These are phyloP conservation scores for Leishmania aethiopica DNA, from an alignment of 208 protist genomes.

Conservation along the genomic window DNA sequence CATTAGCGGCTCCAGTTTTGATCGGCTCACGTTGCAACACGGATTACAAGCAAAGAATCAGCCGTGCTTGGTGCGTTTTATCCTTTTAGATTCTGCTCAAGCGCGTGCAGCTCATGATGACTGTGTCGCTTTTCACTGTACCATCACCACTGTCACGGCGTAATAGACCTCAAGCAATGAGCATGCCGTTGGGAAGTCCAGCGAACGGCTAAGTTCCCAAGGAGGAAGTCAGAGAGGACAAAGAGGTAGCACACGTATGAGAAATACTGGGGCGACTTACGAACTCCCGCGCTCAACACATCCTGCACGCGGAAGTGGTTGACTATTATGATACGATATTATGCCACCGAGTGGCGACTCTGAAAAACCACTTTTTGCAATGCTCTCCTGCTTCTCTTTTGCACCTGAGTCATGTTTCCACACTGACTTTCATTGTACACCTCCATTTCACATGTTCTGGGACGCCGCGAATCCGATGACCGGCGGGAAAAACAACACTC, in stretches of 20 bases:
- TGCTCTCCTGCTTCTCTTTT: neutral
- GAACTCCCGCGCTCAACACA: neutral
- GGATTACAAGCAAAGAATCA: neutral
- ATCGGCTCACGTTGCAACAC: neutral
- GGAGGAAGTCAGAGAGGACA: neutral
- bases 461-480: neutral
- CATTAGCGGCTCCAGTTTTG: neutral
- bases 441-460: neutral
- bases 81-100: conserved; percentile 12
- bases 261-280: neutral
- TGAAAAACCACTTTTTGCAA: neutral
- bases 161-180: neutral
- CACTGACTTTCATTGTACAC: neutral
- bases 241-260: neutral
- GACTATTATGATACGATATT: neutral
- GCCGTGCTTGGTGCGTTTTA: neutral
- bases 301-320: neutral
- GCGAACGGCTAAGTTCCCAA: neutral
- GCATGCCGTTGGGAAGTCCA: neutral
- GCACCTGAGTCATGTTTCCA: neutral
- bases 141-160: neutral
- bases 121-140: neutral
- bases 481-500: neutral
- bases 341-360: neutral
- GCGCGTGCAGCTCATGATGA: neutral